phyloP scores from a whole-genome alignment of 2,329 filamentous ascomycete genomes.

The Alternaria dauci region DNA sequence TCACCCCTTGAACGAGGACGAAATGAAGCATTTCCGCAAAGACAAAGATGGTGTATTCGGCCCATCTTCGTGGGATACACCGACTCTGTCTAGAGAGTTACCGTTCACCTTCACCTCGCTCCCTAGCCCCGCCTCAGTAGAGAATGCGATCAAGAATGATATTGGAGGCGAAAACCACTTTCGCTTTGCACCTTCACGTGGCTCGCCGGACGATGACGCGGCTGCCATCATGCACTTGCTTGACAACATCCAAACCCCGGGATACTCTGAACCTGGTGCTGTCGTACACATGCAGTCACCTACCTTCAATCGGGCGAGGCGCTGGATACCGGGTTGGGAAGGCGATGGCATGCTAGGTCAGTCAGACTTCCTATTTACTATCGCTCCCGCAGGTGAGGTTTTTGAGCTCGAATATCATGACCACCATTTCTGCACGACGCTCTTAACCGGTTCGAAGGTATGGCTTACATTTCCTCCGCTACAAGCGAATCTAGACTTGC shows the following conservation, averaged over 20 bases:
- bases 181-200: slow-evolving; percentile 12
- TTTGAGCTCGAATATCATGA: slow-evolving; percentile 20
- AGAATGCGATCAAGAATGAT: slow-evolving; percentile 11
- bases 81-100: slow-evolving; percentile 6
- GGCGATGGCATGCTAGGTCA: slow-evolving; percentile 14
- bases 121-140: slow-evolving; percentile 2
- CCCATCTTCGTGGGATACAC: slow-evolving; percentile 8
- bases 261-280: slow-evolving; percentile 13
- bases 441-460: slow-evolving; percentile 21
- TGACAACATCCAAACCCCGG: slow-evolving; percentile 13
- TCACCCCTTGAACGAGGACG: slow-evolving; percentile 15
- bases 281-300: slow-evolving; percentile 21
- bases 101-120: slow-evolving; percentile 3
- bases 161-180: slow-evolving; percentile 16
- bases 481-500: slow-evolving; percentile 1
- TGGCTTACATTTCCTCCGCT: slow-evolving; percentile 17
- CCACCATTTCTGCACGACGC: slow-evolving; percentile 12
- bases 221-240: slow-evolving; percentile 13
- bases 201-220: slow-evolving; percentile 10
- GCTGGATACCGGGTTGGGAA: slow-evolving; percentile 4
- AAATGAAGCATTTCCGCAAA: slow-evolving; percentile 9
- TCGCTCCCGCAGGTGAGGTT: slow-evolving; percentile 16
- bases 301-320: slow-evolving; percentile 9
- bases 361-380: slow-evolving; percentile 4
- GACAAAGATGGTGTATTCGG: slow-evolving; percentile 2